Evolutionary conservation across 2,329 filamentous ascomycete species (phyloP), one percentile per base, ranked within the genome.

Genomic region (Neopestalotiopsis sp.): DNA sequence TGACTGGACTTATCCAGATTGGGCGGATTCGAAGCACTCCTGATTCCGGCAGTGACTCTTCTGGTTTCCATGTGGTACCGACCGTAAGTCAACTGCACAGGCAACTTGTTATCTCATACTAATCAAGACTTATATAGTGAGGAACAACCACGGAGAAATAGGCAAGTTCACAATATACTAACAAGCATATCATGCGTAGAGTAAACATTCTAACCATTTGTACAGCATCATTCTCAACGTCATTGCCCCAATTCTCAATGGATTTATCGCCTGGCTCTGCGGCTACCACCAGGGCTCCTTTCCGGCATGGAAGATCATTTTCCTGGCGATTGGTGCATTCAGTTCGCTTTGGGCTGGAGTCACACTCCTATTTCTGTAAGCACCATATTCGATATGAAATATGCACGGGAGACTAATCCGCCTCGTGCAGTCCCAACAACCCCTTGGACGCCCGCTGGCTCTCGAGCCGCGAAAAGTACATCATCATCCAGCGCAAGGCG

Each of bases 261-360:
- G 74, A 4, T 68, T 76, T 40, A 38, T 76, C 17, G 72, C 71
- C 14, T 75, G 73, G 71, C 68, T 66, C 14, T 71, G 74, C 42
- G 69, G 74, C 64, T 75, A 75, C 64, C 68, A 75, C 60, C 42
- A 71, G 13, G 72, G 72, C 14, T 28, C 49, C 10, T 74, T 73
- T n/a, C 66, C 70, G 9, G 68, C 73, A 1, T 76, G 75, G 75
- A 76, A 76, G 65, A 73, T 72, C 45, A 74, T 76, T 17, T 76
- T 76, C 63, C 20, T 76, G n/a, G 69, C 73, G 28, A 65, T 74
- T 20, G 74, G 75, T 17, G 69, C 58, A 12, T 70, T 76, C 24
- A 76, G 74, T 0, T 69, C 70, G 17, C 32, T 72, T 20, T 75
- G 74, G 74, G 69, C 74, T 4, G 67, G 63, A 4, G 68, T 75